Evolutionary conservation across 306 rosid genomes (phyloP).

Genomic region (Medicago truncatula): MtrunA17r5.0-ANR NC_053044.1:4648001-4648500

Average conservation of each 20-base stretch:
- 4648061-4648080: slow-evolving; percentile 52
- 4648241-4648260: slow-evolving; percentile 32
- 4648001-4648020: slow-evolving; percentile 43
- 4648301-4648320: slow-evolving; percentile 43
- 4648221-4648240: slow-evolving; percentile 38
- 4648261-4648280: slow-evolving; percentile 15
- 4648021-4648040: slow-evolving; percentile 26
- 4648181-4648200: slow-evolving; percentile 14
- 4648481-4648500: slow-evolving; percentile 8
- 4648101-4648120: slow-evolving; percentile 31
- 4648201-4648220: slow-evolving; percentile 42
- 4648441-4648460: slow-evolving; percentile 56
- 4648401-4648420: slow-evolving; percentile 33
- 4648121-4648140: background rate
- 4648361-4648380: slow-evolving; percentile 20
- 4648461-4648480: slow-evolving; percentile 50
- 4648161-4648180: slow-evolving; percentile 39
- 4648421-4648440: slow-evolving; percentile 49
- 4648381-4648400: background rate
- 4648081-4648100: slow-evolving; percentile 39
- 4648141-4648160: background rate
- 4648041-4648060: slow-evolving; percentile 46
- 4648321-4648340: slow-evolving; percentile 41
- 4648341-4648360: slow-evolving; percentile 48
- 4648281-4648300: background rate